These are phyloP conservation scores for Sporodiniella umbellata DNA, from an alignment of 371 early-diverging fungal species.

Conservation along the genomic window DNA sequence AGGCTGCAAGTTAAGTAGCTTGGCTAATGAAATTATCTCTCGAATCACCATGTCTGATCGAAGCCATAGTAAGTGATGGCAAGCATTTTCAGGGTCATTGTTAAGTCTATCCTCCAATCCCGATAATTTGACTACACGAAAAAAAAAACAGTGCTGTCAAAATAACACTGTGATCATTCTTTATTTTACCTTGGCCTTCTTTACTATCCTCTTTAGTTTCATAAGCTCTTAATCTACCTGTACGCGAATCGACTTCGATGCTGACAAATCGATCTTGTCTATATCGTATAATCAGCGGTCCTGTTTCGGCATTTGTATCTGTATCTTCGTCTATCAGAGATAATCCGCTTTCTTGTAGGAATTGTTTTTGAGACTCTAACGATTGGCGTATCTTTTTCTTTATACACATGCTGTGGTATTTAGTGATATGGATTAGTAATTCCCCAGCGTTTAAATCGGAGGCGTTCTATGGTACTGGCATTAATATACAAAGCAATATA, in stretches of 20 bases:
- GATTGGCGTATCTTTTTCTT: conserved; percentile 45
- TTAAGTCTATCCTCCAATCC: conserved; percentile 41
- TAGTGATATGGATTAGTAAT: conserved; percentile 46
- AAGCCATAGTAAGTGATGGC: conserved; percentile 40
- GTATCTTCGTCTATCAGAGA: conserved; percentile 22
- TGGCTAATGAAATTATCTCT: conserved; percentile 46
- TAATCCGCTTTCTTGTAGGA: conserved; percentile 34
- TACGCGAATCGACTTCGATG: conserved; percentile 52
- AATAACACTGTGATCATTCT: neutral
- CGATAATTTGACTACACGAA: conserved; percentile 35
- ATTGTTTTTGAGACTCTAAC: conserved; percentile 28
- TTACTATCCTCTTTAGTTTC: conserved; percentile 48
- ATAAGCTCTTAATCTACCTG: conserved; percentile 51
- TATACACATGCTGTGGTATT: conserved; percentile 47
- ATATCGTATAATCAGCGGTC: conserved; percentile 43
- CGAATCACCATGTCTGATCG: conserved; percentile 49
- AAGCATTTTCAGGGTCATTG: conserved; percentile 37
- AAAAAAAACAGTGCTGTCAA: too few relatives aligned
- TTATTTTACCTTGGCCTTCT: conserved; percentile 49
- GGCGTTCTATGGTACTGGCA: conserved; percentile 29
- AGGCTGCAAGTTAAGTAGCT: conserved; percentile 43
- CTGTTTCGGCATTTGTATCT: conserved; percentile 3
- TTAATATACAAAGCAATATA: neutral
- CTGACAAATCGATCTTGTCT: conserved; percentile 53
- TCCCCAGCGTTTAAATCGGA: conserved; percentile 49